Evolutionary conservation across 192 early-diverging fungal genomes (phyloP).

Genomic region (Backusella tuberculispora): DNA sequence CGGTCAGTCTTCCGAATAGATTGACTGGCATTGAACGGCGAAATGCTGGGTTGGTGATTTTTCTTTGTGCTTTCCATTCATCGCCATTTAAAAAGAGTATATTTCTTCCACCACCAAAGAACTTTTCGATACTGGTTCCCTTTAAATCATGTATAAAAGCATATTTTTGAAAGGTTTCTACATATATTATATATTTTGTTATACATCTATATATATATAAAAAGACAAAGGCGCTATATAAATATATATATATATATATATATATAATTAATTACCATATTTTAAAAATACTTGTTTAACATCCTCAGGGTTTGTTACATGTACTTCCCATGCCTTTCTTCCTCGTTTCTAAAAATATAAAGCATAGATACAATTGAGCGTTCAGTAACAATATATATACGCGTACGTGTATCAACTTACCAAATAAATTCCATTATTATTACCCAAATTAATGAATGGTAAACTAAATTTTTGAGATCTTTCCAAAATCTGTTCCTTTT

Average conservation of each 20-base stretch:
- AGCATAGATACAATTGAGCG: no score
- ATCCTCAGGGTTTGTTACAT: not conserved
- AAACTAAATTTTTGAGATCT: not conserved
- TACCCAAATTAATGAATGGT: not conserved
- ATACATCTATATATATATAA: not conserved
- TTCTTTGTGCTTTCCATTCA: not conserved
- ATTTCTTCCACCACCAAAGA: not conserved
- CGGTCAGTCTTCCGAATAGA: slow-evolving; percentile 27
- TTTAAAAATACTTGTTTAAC: not conserved
- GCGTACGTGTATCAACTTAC: not conserved
- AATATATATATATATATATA: no score
- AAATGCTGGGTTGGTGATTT: slow-evolving; percentile 41
- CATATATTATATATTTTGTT: not conserved
- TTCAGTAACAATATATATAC: no score
- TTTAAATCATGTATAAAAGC: not conserved
- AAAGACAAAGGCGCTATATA: no score
- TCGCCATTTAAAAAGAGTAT: no score
- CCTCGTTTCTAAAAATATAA: not conserved
- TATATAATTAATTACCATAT: not conserved
- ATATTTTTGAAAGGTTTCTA: not conserved
- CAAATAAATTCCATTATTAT: not conserved
- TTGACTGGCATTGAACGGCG: slow-evolving; percentile 36
- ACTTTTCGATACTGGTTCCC: not conserved
- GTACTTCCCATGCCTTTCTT: not conserved
- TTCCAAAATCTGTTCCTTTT: not conserved